phyloP scores from a whole-genome alignment of 163 green algal genomes.

The Prototheca wickerhamii region DNA sequence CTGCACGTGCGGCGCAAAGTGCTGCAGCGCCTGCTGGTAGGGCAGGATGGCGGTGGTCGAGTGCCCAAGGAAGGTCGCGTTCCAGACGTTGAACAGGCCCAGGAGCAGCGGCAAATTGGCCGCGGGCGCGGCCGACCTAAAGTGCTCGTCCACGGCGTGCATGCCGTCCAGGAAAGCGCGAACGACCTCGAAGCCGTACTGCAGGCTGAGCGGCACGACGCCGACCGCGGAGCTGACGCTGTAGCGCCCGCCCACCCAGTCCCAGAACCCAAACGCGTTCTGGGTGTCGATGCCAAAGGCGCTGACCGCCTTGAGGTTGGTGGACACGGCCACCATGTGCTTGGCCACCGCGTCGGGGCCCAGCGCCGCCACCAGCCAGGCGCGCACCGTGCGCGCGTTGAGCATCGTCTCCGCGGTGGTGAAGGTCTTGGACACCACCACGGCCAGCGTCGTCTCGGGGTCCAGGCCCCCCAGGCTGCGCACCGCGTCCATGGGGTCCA shows the following conservation, averaged over 20 bases:
- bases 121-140: constrained; percentile 68
- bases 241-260: constrained; percentile 98
- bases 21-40: constrained; percentile 93
- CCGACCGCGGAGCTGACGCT: constrained; percentile 92
- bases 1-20: constrained; percentile 95
- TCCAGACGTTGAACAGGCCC: constrained; percentile 91
- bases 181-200: constrained; percentile 88
- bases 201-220: constrained; percentile 91
- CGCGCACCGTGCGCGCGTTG: constrained; percentile 89
- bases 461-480: constrained; percentile 78
- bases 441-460: constrained; percentile 89
- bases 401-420: constrained; percentile 99
- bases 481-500: constrained; percentile 98
- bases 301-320: constrained; percentile 96
- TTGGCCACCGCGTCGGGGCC: constrained; percentile 77
- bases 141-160: constrained; percentile 87
- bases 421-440: constrained; percentile 99
- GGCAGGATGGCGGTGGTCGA: constrained; percentile 90
- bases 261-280: constrained; percentile 99
- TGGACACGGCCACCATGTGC: constrained; percentile 99
- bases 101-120: constrained; percentile 93
- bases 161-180: constrained; percentile 59
- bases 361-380: constrained; percentile 73
- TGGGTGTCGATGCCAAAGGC: constrained; percentile 96
- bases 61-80: constrained; percentile 92